Conservation (phyloP, 345 rosid species). For the Triadica sebifera region DNA sequence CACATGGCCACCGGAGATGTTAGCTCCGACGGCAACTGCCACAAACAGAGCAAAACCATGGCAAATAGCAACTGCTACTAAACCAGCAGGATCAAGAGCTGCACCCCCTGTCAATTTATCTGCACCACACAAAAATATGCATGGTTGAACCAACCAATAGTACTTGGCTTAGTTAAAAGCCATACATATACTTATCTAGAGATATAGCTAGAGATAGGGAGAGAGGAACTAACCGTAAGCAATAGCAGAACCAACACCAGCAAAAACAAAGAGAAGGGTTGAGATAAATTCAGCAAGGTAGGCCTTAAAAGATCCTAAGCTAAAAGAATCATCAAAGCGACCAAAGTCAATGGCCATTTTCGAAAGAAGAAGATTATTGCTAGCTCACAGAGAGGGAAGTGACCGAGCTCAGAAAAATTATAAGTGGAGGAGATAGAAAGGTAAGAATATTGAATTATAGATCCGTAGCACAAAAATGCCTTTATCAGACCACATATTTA, state of each 20-base stretch:
- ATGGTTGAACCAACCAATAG: no score
- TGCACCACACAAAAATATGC: constrained; percentile 13
- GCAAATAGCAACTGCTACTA: constrained; percentile 79
- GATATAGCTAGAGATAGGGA: no score
- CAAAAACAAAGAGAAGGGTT: constrained; percentile 87
- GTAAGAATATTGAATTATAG: not conserved
- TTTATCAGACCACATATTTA: constrained; percentile 6
- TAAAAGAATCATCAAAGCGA: constrained; percentile 76
- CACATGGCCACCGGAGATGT: constrained; percentile 95
- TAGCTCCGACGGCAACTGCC: constrained; percentile 81
- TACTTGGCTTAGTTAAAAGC: no score
- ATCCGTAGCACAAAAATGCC: constrained; percentile 3
- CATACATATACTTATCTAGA: no score
- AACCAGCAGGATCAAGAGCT: constrained; percentile 81
- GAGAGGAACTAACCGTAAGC: constrained; percentile 53
- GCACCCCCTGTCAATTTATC: constrained; percentile 76
- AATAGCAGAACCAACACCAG: constrained; percentile 93
- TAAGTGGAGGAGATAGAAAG: not conserved
- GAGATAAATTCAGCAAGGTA: constrained; percentile 94
- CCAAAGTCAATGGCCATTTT: constrained; percentile 70
- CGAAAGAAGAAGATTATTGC: not conserved
- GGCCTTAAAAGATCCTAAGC: constrained; percentile 72
- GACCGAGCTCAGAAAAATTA: not conserved
- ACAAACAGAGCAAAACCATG: constrained; percentile 94
- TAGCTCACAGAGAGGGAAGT: not conserved